Evolutionary conservation across 176 grass and related monocot species (phyloP).

Genomic region (Ananas comosus): DNA sequence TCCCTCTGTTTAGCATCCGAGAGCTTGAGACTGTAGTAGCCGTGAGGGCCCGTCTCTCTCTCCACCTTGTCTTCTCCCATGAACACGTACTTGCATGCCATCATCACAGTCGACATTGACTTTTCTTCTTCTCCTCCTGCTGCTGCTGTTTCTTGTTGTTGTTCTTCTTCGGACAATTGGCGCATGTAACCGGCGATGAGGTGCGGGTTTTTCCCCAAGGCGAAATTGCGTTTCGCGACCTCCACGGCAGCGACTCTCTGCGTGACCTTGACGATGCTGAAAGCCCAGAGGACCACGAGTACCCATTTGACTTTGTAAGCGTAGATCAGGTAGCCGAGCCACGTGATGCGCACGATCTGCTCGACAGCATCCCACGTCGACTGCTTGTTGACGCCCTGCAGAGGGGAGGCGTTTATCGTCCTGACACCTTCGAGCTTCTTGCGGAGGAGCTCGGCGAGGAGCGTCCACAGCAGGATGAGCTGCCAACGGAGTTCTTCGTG

Average conservation of each 20-base stretch:
- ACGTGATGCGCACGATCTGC: conserved; percentile 42
- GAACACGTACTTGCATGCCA: conserved; percentile 11
- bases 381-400: conserved; percentile 31
- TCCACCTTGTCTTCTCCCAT: conserved; percentile 39
- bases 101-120: neutral
- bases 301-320: too few relatives aligned
- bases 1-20: conserved; percentile 3
- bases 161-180: conserved; percentile 17
- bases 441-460: conserved; percentile 45
- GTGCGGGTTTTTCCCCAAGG: conserved; percentile 8
- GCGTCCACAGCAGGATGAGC: conserved; percentile 39
- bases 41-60: conserved; percentile 28
- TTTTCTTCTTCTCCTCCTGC: too few relatives aligned
- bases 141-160: too few relatives aligned
- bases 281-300: conserved; percentile 45
- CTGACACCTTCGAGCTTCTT: conserved; percentile 41
- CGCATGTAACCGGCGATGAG: conserved; percentile 49
- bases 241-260: conserved; percentile 34
- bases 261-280: conserved; percentile 39
- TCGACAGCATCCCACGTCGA: conserved; percentile 22
- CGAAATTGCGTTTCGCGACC: conserved; percentile 36
- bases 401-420: conserved; percentile 14
- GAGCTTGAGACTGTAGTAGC: conserved; percentile 18
- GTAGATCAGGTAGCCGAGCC: conserved; percentile 44
- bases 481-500: conserved; percentile 27